phyloP scores from a whole-genome alignment of 2,329 filamentous ascomycete genomes.

The Colletotrichum sp. region DNA sequence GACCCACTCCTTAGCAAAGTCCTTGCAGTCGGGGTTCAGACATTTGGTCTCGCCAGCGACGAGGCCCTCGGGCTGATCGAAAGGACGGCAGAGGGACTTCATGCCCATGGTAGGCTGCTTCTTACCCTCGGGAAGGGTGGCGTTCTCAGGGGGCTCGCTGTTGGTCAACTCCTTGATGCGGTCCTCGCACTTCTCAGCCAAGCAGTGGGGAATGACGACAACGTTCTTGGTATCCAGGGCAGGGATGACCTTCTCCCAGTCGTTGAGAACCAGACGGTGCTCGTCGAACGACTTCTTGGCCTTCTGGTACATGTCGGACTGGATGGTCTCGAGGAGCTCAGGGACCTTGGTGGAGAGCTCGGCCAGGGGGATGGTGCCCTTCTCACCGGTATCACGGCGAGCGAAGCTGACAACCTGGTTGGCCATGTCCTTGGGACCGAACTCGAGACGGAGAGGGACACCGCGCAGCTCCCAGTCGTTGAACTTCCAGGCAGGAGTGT shows the following conservation, averaged over 20 bases:
- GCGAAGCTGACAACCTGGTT: conserved; percentile 85
- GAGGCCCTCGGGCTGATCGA: conserved; percentile 83
- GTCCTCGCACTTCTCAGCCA: conserved; percentile 84
- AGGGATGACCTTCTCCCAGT: conserved; percentile 92
- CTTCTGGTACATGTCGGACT: conserved; percentile 78
- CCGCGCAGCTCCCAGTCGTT: conserved; percentile 99
- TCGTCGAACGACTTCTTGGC: conserved; percentile 80
- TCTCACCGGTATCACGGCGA: conserved; percentile 86
- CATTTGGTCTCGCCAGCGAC: conserved; percentile 87
- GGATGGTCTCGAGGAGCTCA: conserved; percentile 86
- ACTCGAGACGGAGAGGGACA: conserved; percentile 91
- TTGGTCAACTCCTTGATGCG: conserved; percentile 93
- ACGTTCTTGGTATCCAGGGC: conserved; percentile 92
- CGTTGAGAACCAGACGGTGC: conserved; percentile 80
- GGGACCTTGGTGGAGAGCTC: conserved; percentile 78
- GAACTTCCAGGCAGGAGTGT: conserved; percentile 97
- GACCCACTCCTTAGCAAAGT: conserved; percentile 82
- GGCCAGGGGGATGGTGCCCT: conserved; percentile 78
- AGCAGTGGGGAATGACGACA: conserved; percentile 88
- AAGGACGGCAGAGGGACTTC: conserved; percentile 76
- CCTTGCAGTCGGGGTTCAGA: conserved; percentile 84
- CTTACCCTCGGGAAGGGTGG: conserved; percentile 55
- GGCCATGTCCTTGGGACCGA: conserved; percentile 91
- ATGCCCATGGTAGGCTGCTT: conserved; percentile 65
- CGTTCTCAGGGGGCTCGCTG: conserved; percentile 55